phyloP scores from a whole-genome alignment of 2,329 filamentous ascomycete genomes.

The Rutstroemia sp. region DNA sequence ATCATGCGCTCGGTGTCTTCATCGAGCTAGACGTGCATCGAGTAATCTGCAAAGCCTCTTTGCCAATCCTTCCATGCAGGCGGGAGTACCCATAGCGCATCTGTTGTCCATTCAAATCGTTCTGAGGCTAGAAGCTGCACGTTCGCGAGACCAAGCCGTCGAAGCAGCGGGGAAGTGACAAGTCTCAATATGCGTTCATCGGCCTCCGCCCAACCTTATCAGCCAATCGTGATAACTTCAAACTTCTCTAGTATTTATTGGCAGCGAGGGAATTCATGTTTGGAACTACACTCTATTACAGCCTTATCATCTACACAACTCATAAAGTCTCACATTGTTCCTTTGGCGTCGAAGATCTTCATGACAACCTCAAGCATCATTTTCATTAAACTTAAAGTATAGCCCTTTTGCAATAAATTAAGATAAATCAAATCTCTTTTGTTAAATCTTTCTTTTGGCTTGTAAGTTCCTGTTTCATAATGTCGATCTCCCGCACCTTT shows the following conservation, averaged over 20 bases:
- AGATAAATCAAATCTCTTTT: neutral
- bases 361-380: neutral
- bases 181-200: neutral
- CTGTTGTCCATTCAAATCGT: neutral
- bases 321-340: neutral
- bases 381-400: neutral
- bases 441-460: neutral
- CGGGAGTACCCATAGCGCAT: neutral
- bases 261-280: neutral
- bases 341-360: neutral
- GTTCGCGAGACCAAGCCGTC: neutral
- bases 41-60: neutral
- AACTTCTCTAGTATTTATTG: neutral
- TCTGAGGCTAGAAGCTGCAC: neutral
- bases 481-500: neutral
- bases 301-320: neutral
- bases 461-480: neutral
- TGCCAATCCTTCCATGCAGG: conserved; percentile 3
- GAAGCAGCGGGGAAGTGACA: neutral
- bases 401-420: neutral
- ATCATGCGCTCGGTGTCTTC: conserved; percentile 3
- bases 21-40: conserved; percentile 3
- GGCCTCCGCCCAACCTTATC: neutral
- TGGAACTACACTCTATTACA: neutral
- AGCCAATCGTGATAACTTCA: neutral